A percentile compares a stretch with the other conserved stretches of the same genome.
Conservation (phyloP, 1,284 basidiomycete genomes). For the Leccinum angustisporum region DNA sequence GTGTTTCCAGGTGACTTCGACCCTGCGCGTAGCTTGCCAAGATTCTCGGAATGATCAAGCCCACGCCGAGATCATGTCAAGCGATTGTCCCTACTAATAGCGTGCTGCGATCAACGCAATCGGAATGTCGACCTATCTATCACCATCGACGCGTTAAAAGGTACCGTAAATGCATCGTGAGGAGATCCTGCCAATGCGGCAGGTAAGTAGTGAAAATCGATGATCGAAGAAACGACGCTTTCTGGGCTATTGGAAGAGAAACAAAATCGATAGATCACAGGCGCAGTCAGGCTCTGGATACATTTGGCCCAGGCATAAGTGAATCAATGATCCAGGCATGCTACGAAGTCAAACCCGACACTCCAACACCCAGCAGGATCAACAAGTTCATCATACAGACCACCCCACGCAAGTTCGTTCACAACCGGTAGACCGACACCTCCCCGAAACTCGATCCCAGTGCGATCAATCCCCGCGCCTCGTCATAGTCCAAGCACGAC, state of each 20-base stretch:
- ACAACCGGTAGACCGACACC: constrained; percentile 45
- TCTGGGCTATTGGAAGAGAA: neutral
- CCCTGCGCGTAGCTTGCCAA: neutral
- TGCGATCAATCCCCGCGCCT: constrained; percentile 49
- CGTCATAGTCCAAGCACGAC: constrained; percentile 59
- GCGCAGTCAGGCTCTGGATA: too few species aligned
- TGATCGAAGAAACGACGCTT: neutral
- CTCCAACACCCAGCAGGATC: constrained; percentile 5
- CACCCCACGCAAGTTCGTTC: constrained; percentile 3
- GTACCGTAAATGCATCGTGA: neutral
- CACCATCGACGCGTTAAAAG: neutral
- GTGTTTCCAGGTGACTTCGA: neutral
- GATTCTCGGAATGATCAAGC: neutral
- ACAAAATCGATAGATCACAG: neutral
- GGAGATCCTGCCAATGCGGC: neutral
- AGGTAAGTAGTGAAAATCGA: neutral
- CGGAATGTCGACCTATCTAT: neutral
- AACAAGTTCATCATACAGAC: neutral
- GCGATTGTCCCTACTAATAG: neutral
- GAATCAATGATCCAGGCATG: neutral
- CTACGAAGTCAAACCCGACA: neutral
- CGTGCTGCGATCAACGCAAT: neutral
- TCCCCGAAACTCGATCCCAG: constrained; percentile 49
- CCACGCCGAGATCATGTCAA: neutral
- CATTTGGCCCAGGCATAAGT: neutral